These are phyloP conservation scores for Plasmodium falciparum DNA, from an alignment of 169 alveolate species.

Conservation along the genomic window DNA sequence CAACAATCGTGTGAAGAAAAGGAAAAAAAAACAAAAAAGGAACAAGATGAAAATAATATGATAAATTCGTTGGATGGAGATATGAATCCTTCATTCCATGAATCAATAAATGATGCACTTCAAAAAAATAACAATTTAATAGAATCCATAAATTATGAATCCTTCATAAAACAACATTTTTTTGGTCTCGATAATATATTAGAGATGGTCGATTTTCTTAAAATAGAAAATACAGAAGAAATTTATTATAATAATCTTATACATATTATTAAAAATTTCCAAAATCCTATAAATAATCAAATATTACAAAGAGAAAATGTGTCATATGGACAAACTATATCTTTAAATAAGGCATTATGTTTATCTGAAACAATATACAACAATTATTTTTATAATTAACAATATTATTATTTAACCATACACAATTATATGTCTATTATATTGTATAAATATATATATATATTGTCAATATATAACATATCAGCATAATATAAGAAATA, in stretches of 20 bases:
- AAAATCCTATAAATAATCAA: conserved; percentile 24
- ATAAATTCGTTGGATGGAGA: neutral
- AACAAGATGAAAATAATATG: neutral
- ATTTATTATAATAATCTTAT: conserved; percentile 39
- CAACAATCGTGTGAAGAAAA: neutral
- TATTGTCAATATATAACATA: too few species aligned
- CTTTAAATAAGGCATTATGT: conserved; percentile 28
- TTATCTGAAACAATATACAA: conserved; percentile 37
- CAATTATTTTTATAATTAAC: conserved; percentile 12
- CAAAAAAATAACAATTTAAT: conserved; percentile 7
- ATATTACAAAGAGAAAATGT: conserved; percentile 43
- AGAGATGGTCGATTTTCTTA: conserved; percentile 26
- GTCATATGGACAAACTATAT: conserved; percentile 19
- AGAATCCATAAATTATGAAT: conserved; percentile 14
- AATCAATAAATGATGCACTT: neutral
- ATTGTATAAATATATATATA: too few species aligned
- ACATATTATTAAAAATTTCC: conserved; percentile 41
- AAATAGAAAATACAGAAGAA: conserved; percentile 66
- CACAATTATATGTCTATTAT: too few species aligned
- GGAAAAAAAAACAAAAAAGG: neutral
- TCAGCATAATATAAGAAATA: too few species aligned
- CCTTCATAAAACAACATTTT: conserved; percentile 11
- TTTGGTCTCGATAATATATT: conserved; percentile 39
- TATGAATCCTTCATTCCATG: neutral
- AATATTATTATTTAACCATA: neutral